Base-by-base conservation (phyloP, 768 basidiomycete species). In the Pleurotus citrinopileatus region DNA sequence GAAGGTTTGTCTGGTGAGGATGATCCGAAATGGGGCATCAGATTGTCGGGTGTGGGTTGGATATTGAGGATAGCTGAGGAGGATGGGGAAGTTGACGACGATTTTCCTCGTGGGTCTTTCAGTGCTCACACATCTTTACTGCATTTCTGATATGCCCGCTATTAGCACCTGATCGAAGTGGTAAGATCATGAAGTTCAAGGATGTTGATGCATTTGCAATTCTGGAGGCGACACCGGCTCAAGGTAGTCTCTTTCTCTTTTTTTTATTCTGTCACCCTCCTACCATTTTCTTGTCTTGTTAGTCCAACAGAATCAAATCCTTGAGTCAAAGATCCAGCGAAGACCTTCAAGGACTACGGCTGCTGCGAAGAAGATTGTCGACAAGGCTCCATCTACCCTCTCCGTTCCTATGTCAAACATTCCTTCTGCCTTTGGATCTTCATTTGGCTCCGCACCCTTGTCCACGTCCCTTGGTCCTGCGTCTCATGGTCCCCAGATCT, bases 51-150 rank as follows among this genome's bases (percentile, higher is more conserved):
- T 0, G 76, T 90, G 3, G 94, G 92, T 1, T 99, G 97, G 96
- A 86, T 92, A 34, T 67, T 99, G 70, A 76, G 93, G 55, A 94
- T 98, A 52, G 91, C 94, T 1, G 97, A 99, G 62, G 91, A 94
- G 42, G 95, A 98, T 66, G 97, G 97, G 13, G 96, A 98, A 67
- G 93, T 98, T 0, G 97, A 99, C 65, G 97, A 98, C 66, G 97
- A 99, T 72, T 98, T 95, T 65, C 97, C 96, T 20, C 90, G 95
- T 96, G 67, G 61, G 91, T 77, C 47, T 26, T n/a, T 36, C 26
- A 52, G 43, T 19, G 27, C 38, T 28, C 13, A 15, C 29, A 25
- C 26, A 23, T 6, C 19, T 3, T 4, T 28, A 42, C 19, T 50
- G 26, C 57, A 59, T 55, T 55, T 7, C 54, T 52, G 26, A 22